Evolutionary conservation across 306 rosid species (phyloP), one percentile per base, ranked within the genome.

Genomic region (Rubus parviflorus): DNA sequence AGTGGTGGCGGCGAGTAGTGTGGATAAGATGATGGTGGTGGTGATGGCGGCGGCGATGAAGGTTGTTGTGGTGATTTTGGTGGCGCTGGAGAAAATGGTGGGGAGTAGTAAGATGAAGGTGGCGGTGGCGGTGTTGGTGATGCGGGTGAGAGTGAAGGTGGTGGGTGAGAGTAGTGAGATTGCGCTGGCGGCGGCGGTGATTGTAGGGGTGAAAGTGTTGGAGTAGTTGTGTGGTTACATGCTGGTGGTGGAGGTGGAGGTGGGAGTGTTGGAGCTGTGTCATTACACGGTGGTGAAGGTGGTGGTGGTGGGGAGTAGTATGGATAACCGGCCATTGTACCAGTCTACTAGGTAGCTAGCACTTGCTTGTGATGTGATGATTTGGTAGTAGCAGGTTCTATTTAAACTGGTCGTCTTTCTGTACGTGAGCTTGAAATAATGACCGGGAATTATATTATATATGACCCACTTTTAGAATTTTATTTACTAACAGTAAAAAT

Each of bases 271-370:
- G 81, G 58, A 57, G 57, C 6, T 51, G 25, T 9, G 75, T 62
- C 6, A 66, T 51, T 51, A 17, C 56, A 57, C 8, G 78, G 67
- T 16, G 73, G 58, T 14, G 80, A 64, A 6, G 80, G 76, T 30
- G 35, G 35, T n/a, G n/a, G n/a, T 30, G 35, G 35, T 30, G 35
- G 35, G 0, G 79, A 42, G 46, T 5, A 42, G 6, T 42, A 42
- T 42, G 8, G 46, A 42, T 42, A 4, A 42, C 7, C 8, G 46
- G 6, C 46, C 46, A 42, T 42, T 42, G 46, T 42, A 42, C 46
- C 8, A 42, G 6, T 0, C 46, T 42, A 42, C 46, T 3, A 4
- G 8, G 8, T 42, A 4, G 46, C 46, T 8, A 42, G 8, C 46
- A 4, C 8, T 42, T 4, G 8, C 8, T 42, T 42, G 46, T 42